These are phyloP conservation scores for Hypoxylon lienhwacheense DNA, from an alignment of 495 filamentous ascomycete genomes.

Conservation along the genomic window DNA sequence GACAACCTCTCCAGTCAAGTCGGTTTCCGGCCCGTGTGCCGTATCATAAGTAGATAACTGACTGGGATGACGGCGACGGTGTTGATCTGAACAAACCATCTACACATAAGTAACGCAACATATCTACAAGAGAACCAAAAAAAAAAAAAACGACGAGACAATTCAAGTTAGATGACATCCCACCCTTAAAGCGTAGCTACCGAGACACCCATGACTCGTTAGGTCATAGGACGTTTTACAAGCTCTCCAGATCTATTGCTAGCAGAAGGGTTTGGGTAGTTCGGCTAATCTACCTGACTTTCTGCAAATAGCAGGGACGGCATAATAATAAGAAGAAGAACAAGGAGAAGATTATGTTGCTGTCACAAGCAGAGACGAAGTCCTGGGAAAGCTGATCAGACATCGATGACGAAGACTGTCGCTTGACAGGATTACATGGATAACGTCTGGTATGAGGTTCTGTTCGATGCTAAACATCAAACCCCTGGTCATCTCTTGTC, in stretches of 20 bases:
- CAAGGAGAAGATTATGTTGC: no score
- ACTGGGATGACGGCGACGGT: constrained; percentile 16
- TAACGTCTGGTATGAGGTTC: constrained; percentile 25
- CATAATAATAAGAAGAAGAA: no score
- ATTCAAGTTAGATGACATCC: not conserved
- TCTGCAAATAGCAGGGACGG: no score
- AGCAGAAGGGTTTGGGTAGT: no score
- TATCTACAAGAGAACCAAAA: not conserved
- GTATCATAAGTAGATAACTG: constrained; percentile 11
- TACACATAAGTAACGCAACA: not conserved
- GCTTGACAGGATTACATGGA: constrained; percentile 16
- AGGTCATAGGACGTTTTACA: no score
- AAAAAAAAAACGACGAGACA: constrained; percentile 3
- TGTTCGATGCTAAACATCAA: constrained; percentile 28
- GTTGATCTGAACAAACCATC: no score
- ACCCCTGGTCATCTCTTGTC: constrained; percentile 19
- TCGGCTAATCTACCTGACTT: no score
- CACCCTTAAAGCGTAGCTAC: not conserved
- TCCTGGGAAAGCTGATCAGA: not conserved
- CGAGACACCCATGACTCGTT: not conserved
- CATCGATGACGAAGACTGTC: not conserved
- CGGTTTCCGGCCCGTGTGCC: constrained; percentile 1
- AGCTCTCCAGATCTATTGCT: no score
- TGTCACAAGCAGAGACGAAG: no score
- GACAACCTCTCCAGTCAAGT: constrained; percentile 16